Base-by-base conservation (phyloP, 495 filamentous ascomycete species). In the Penicillium macrosclerotiorum region DNA sequence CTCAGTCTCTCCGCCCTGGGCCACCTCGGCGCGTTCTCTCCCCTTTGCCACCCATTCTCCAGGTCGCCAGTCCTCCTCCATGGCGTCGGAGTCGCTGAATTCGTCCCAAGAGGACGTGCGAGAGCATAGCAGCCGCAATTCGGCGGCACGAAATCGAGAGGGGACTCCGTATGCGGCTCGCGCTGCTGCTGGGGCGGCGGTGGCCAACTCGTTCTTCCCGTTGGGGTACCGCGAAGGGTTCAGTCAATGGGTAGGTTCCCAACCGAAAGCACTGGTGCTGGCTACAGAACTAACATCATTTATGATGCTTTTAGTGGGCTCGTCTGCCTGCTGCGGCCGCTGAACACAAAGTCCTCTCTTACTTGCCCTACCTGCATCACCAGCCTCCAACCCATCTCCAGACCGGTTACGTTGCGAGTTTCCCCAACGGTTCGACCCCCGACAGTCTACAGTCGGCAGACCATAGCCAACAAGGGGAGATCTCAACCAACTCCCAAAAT, bases 171-270 rank as follows among this genome's bases (percentile, higher is more conserved):
- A 69, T 43, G 62, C 67, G 32, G 76, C 60, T 54, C 68, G 44
- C 63, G 75, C 65, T 48, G 68, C 59, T 51, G 65, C 58, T 37
- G 69, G 60, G 23, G 61, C 63, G 19, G 60, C 65, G 6, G 38
- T 58, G 2, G 48, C 67, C 35, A 59, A 43, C 54, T 60, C 45
- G 12, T 83, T 78, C 62, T 96, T 97, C 54, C 89, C 93, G 3
- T 68, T 98, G 17, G 85, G 90, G 18, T 95, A 94, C 69, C 90
- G 90, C 55, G 92, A 95, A 39, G 92, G 86, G 9, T 87, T 93
- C 45, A 80, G 72, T 41, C 94, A 98, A 78, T 98, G 93, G 92
- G 89, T 90, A 71, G 20, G 83, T 73, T 41, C 26, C 43, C 14
- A 38, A 42, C 22, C 17, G 4, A 18, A 45, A 42, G 27, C 27